Conservation (phyloP, 1,284 basidiomycete species). For the Cryptococcus floricola region DNA sequence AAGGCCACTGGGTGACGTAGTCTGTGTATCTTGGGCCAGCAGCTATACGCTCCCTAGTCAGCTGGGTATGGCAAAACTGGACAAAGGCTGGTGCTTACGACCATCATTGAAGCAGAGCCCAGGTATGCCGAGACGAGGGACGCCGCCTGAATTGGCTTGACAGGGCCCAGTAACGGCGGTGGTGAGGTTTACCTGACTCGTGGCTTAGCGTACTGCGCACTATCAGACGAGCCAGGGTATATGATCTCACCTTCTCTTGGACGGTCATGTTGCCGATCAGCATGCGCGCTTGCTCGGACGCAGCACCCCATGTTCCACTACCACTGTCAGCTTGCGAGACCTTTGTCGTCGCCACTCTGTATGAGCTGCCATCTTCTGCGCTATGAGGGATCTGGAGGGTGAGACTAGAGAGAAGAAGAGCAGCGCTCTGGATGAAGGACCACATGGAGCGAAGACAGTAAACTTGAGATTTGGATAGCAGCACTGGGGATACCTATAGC, state of each 20-base stretch:
- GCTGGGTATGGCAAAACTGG: constrained; percentile 43
- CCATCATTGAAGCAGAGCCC: constrained; percentile 64
- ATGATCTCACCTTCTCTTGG: constrained; percentile 46
- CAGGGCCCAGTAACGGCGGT: constrained; percentile 54
- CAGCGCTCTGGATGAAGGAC: constrained; percentile 5
- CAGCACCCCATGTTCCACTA: constrained; percentile 33
- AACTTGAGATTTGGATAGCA: no score
- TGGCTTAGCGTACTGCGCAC: background rate
- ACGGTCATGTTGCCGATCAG: constrained; percentile 50
- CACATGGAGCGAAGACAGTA: constrained; percentile 1
- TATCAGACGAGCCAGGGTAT: no score
- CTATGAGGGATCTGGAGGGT: background rate
- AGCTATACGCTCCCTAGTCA: constrained; percentile 60
- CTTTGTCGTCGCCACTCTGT: background rate
- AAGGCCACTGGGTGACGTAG: constrained; percentile 51
- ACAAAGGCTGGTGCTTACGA: constrained; percentile 33
- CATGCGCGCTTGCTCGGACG: constrained; percentile 41
- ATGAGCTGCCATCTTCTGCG: no score
- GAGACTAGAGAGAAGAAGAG: constrained; percentile 5
- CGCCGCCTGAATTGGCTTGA: constrained; percentile 58
- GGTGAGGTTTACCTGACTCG: constrained; percentile 37
- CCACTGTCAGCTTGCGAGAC: background rate
- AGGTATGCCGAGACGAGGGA: constrained; percentile 52
- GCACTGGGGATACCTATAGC: no score
- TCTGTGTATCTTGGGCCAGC: constrained; percentile 48